A percentile compares a stretch with the other conserved stretches of the same genome.
Conservation (phyloP, 139 green algal genomes). For the Axilococcus clingmanii region DNA sequence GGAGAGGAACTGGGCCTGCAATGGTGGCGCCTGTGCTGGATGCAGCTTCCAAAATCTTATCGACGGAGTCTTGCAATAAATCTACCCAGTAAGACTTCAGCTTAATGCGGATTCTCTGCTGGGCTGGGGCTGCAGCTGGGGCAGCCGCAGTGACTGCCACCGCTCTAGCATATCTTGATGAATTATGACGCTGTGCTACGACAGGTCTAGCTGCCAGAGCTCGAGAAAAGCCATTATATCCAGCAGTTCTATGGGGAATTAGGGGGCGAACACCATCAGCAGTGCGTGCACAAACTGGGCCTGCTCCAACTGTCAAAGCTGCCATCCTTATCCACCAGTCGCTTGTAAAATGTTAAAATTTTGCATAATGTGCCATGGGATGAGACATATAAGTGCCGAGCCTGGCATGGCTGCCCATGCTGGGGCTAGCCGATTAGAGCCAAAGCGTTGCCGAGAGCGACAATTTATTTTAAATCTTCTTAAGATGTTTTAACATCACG, state of each 20-base stretch:
- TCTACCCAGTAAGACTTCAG: constrained; percentile 49
- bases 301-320: constrained; percentile 2
- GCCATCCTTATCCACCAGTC: constrained; percentile 4
- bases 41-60: constrained; percentile 53
- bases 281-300: no score
- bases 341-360: no score
- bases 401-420: no score
- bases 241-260: no score
- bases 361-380: no score
- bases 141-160: neutral
- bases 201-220: constrained; percentile 8
- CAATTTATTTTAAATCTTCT: no score
- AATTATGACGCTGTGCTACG: neutral
- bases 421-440: no score
- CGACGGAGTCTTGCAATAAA: constrained; percentile 34
- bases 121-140: constrained; percentile 4
- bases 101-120: constrained; percentile 61
- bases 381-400: no score
- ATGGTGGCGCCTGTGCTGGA: constrained; percentile 39
- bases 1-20: constrained; percentile 59
- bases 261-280: no score
- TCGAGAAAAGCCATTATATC: constrained; percentile 9
- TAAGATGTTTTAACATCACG: no score
- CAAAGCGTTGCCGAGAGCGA: no score
- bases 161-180: neutral